Evolutionary conservation across 2,329 filamentous ascomycete genomes (phyloP), one percentile per base, ranked within the genome.

Genomic region (Hypoxylon sp.): DNA sequence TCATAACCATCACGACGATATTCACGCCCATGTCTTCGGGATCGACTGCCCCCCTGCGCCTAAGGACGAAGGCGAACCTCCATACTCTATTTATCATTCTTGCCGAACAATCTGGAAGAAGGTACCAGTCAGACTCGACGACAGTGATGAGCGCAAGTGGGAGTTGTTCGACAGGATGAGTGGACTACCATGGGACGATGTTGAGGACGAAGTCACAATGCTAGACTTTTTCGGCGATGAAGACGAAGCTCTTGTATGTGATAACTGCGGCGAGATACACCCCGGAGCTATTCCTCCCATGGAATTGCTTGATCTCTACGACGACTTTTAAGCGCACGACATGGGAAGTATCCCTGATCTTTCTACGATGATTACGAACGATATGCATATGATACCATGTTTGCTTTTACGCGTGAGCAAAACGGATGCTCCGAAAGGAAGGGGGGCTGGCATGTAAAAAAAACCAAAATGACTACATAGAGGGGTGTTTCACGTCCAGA

Each of bases 21-120:
- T 70, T 11, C 71, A 77, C 24, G 62, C 67, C 11, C 63, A 63
- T 17, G 63, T 71, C 24, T 77, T 51, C 73, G 78, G 53, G 55
- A 74, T 39, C 48, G 70, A 75, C 10, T 79, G 84, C 60, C 80
- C 82, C 2, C 75, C 82, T 0, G 83, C 81, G 0, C 83, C 84
- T 9, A 61, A 76, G 19, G 82, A 84, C 55, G 75, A 78, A 33
- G 84, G 79, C 2, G 81, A 84, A 17, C 76, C 77, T 4, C 85
- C 85, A 3, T 65, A 73, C 31, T 84, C 83, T 4, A 26, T 50
- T 2, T 82, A 77, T 65, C 75, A 80, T n/a, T 80, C 82, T 17
- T 81, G 83, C 11, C 77, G 78, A 26, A 82, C 85, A 3, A 81
- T 87, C 19, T 88, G 85, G 84, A 87, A 86, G 73, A 81, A 78